Evolutionary conservation across 768 basidiomycete genomes (phyloP), one percentile per base, ranked within the genome.

Genomic region (Daedaleopsis sinensis): DNA sequence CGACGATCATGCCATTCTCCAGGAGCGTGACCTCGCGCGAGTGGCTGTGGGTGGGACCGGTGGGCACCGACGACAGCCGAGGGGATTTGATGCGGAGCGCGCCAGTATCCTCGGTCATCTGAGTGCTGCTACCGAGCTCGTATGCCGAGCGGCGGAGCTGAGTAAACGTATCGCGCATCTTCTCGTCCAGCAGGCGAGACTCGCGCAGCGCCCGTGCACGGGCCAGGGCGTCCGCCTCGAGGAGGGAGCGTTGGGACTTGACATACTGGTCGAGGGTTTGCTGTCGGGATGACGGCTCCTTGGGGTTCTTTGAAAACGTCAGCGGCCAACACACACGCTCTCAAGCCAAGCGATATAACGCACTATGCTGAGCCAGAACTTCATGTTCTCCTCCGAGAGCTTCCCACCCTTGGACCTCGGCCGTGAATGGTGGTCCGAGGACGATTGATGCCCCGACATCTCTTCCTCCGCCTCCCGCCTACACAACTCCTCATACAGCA

Each of bases 1-100:
- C 94, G 9, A 94, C 88, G 55, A 94, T 91, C 82, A 95, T 87
- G 3, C 93, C 93, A 65, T 92, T 94, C 73, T 94, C 90, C 21
- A 96, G 82, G 11, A 95, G 77, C 0, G 92, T 91, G 15, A 92
- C 81, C 57, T 94, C 90, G 37, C 90, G 83, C 43, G 86, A 86
- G 56, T 85, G 82, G 21, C 77, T 79, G 35, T 82, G 83, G 27
- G 75, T 74, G 49, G 77, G 74, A 15, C 74, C 70, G 15, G 70
- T 58, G 16, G 70, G 68, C 32, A 71, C 37, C 7, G 72, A 59
- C 12, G 68, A 59, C 8, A 81, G 77, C 38, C 78, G 77, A 27
- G 86, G 84, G 24, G 87, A 80, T 70, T 85, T 90, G 72, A 92
- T 87, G 55, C 90, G 89, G 51, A 93, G 82, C 24, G 87, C 88